Base-by-base conservation (phyloP, 1,284 basidiomycete genomes). In the Fomitopsis schrenkii region DNA sequence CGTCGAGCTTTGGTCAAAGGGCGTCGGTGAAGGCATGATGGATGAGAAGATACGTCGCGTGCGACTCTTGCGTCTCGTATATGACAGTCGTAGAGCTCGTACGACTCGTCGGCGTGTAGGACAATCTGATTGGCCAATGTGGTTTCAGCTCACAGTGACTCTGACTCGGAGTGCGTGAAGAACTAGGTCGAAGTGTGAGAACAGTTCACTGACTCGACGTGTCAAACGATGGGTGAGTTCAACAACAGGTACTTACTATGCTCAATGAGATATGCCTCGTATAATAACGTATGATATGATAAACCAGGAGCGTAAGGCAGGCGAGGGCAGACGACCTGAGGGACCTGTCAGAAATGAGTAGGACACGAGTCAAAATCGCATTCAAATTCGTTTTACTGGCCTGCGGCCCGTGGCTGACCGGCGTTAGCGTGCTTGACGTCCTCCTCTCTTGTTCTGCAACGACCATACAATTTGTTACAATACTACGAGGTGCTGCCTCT, bases 1-100 rank as follows among this genome's bases (percentile, higher is more conserved):
- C 2, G 81, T 50, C 15, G 53, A 55, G 50, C 67, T 64, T 52
- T 66, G 64, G 3, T 59, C 61, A 40, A 35, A 62, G 0, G 63
- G 59, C 54, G 58, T 64, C 69, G 72, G 44, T 33, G 30, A 33
- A 28, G 45, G 28, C 36, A 52, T 36, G 45, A 30, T 38, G 19
- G 42, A 28, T 3, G 35, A 36, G 5, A 9, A 3, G 35, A 15
- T 19, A 15, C 1, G 28, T 50, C 19, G 44, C n/a, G n/a, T 45
- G 44, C 19, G 44, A 45, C n/a, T 45, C 19, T 17, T 22, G 9
- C 5, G 44, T 19, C 8, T 9, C 8, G 44, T 9, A 7, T n/a
- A n/a, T 45, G 44, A 45, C 5, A 3, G 40, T 3, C 2, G 40
- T 5, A 14, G 40, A 41, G n/a, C 44, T 48, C 45, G 45, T 48